Base-by-base conservation (phyloP, 2,329 filamentous ascomycete species). In the Aspergillus unguis region DNA sequence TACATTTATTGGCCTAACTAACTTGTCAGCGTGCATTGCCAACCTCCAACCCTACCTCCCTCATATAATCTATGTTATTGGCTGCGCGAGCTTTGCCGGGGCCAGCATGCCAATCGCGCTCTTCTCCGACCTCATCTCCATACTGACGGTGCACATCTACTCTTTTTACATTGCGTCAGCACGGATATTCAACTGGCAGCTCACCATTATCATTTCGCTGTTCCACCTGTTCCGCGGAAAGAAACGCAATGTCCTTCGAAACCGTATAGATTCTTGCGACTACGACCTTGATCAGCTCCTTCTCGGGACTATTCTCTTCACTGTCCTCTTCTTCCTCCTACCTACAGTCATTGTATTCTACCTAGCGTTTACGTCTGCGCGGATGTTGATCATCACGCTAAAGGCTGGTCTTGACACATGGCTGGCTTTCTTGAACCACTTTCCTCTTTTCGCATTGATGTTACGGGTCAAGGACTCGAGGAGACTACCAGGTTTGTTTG, bases 171-270 rank as follows among this genome's bases (percentile, higher is more conserved):
- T 97, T 52, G 92, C 95, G 11, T 96, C 92, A 6, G 94, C 94
- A 2, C 87, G 94, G 47, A 97, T 99, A 65, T 99, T 92, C 72
- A 91, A 97, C 74, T 99, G 94, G 94, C 94, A 99, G 73, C 85
- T 99, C 56, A 95, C 88, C 3, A 97, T 99, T 57, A 87, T 99
- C 59, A 86, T 92, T 59, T 97, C 92, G 8, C 84, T 99, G n/a
- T 99, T 99, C 72, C 95, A 99, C 69, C 85, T 99, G 7, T 99
- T 99, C 69, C 89, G 92, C 31, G 95, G 94, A 53, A 97, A 96
- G 77, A 99, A 99, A 72, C 88, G 95, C 68, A 99, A 99, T 62
- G 87, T 99, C 11, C 82, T 99, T 25, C 88, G 95, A 56, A 96
- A 96, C 67, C 91, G 94, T 73, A 97, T 99, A 65, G 94, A 99